These are phyloP conservation scores for Pseudogymnoascus sp. DNA, from an alignment of 2,329 filamentous ascomycete genomes.

Conservation along the genomic window DNA sequence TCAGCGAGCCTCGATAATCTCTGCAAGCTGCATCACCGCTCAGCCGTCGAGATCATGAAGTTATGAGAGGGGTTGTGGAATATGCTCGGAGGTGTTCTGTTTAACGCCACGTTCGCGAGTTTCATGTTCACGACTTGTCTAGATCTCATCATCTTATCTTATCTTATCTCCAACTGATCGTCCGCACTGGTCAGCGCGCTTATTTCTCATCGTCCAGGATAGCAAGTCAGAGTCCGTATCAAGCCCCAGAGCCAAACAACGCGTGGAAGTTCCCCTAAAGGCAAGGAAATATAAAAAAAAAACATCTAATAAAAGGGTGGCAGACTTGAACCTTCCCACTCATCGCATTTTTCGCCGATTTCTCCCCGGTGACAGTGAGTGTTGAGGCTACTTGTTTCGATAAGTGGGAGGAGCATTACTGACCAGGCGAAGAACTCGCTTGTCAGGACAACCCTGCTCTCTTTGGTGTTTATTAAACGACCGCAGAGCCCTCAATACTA, in stretches of 20 bases:
- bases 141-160: neutral
- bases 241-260: neutral
- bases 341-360: neutral
- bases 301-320: neutral
- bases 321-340: neutral
- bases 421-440: neutral
- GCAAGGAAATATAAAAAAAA: neutral
- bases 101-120: neutral
- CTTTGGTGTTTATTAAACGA: neutral
- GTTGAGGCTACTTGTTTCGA: neutral
- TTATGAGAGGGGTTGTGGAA: neutral
- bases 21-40: neutral
- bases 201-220: neutral
- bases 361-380: neutral
- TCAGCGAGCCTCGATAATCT: neutral
- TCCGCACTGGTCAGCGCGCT: neutral
- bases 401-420: constrained; percentile 1
- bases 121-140: neutral
- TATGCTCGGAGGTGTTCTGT: neutral
- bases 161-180: neutral
- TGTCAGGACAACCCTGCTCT: constrained; percentile 1
- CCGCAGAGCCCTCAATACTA: neutral
- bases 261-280: neutral
- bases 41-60: neutral
- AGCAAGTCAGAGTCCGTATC: no score